Conservation (phyloP, 2,329 filamentous ascomycete genomes). For the Colletotrichum nymphaeae region DNA sequence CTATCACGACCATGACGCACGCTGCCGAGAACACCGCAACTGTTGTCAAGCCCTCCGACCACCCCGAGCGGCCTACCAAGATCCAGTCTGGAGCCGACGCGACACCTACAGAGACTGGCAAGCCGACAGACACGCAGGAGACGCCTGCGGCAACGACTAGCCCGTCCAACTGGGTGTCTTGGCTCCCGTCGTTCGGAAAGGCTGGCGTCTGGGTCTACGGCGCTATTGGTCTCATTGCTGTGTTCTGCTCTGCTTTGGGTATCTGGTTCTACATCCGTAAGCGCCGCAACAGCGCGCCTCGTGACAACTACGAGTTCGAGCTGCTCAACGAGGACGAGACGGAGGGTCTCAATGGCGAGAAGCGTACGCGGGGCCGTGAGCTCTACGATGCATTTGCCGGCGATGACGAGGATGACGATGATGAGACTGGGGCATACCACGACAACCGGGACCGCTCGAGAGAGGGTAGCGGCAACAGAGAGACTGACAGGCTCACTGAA, state of each 20-base stretch:
- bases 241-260: conserved; percentile 86
- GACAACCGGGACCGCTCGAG: conserved; percentile 36
- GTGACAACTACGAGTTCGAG: conserved; percentile 94
- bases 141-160: conserved; percentile 55
- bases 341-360: conserved; percentile 63
- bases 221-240: conserved; percentile 82
- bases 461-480: conserved; percentile 31
- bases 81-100: conserved; percentile 48
- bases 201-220: conserved; percentile 96
- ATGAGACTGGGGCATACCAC: conserved; percentile 55
- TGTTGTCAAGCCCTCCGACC: conserved; percentile 66
- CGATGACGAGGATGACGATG: conserved; percentile 80
- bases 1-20: conserved; percentile 71
- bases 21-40: conserved; percentile 54
- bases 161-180: conserved; percentile 82
- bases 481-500: conserved; percentile 33
- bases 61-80: conserved; percentile 73
- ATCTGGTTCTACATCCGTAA: conserved; percentile 85
- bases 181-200: conserved; percentile 89
- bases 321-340: conserved; percentile 86
- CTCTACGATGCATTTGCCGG: conserved; percentile 98
- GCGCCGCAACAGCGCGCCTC: conserved; percentile 78
- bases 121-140: conserved; percentile 44
- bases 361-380: conserved; percentile 80
- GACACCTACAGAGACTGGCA: conserved; percentile 44